A percentile compares a stretch with the other conserved stretches of the same genome.
phyloP scores from a whole-genome alignment of 176 grass and related monocot species.

The Aegilops bicornis region DNA sequence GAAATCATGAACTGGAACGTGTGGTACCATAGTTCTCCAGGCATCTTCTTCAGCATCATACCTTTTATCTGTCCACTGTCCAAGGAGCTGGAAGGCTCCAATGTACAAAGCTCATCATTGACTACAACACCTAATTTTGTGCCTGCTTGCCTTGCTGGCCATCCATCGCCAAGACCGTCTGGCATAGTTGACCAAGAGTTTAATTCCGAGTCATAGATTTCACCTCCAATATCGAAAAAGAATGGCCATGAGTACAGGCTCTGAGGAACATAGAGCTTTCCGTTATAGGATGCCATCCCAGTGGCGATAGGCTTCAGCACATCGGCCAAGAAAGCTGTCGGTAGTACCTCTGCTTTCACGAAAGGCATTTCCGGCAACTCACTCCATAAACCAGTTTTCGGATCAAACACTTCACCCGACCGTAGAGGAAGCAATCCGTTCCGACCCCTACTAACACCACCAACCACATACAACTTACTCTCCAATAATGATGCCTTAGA shows the following conservation, averaged over 20 bases:
- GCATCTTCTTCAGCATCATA: constrained; percentile 61
- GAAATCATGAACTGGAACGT: constrained; percentile 64
- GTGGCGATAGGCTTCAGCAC: constrained; percentile 83
- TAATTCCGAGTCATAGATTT: constrained; percentile 68
- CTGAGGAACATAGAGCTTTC: constrained; percentile 82
- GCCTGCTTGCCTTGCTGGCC: constrained; percentile 84
- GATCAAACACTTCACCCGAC: constrained; percentile 88
- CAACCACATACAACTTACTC: constrained; percentile 81
- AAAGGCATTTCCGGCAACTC: constrained; percentile 84
- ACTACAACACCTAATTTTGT: constrained; percentile 71
- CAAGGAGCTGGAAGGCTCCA: constrained; percentile 73
- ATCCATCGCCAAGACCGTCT: constrained; percentile 72
- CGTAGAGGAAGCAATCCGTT: constrained; percentile 67
- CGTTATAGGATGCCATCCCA: constrained; percentile 60
- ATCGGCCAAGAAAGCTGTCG: constrained; percentile 78
- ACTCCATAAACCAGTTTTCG: constrained; percentile 55
- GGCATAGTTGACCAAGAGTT: constrained; percentile 76
- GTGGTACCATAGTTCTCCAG: constrained; percentile 55
- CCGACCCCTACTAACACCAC: constrained; percentile 65
- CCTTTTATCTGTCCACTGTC: constrained; percentile 70
- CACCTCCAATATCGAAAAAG: constrained; percentile 85
- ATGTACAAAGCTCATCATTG: constrained; percentile 64
- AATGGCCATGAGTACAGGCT: constrained; percentile 91
- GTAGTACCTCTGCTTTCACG: constrained; percentile 60
- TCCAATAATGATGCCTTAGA: constrained; percentile 74